phyloP scores from a whole-genome alignment of 352 stramenopile species.

The Globisporangium radiosum region DNA sequence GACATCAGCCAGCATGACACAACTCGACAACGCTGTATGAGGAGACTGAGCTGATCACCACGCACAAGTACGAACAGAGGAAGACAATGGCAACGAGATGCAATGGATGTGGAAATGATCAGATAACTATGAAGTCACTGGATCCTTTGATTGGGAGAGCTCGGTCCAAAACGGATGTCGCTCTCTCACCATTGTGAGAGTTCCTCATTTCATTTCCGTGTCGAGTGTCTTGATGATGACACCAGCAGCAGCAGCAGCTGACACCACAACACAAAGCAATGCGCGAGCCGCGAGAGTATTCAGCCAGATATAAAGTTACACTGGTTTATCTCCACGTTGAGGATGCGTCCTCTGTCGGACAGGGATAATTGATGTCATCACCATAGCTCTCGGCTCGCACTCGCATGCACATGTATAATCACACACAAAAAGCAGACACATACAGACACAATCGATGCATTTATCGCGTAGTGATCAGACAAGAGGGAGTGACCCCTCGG shows the following conservation, averaged over 20 bases:
- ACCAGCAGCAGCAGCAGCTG: not conserved
- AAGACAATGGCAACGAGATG: not conserved
- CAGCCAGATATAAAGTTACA: conserved; percentile 84
- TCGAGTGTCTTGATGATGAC: not conserved
- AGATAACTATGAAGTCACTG: conserved; percentile 89
- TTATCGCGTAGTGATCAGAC: conserved; percentile 60
- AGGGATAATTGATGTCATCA: conserved; percentile 88
- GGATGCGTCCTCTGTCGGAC: conserved; percentile 84
- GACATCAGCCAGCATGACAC: no score
- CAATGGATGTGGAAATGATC: conserved; percentile 32
- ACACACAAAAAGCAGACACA: conserved; percentile 7
- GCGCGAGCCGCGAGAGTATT: conserved; percentile 35
- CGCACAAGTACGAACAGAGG: not conserved
- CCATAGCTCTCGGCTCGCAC: conserved; percentile 34
- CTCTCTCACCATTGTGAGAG: conserved; percentile 57
- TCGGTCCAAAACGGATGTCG: conserved; percentile 62
- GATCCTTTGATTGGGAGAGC: conserved; percentile 78
- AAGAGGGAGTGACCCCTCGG: conserved; percentile 87
- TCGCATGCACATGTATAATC: conserved; percentile 7
- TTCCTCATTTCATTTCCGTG: conserved; percentile 67
- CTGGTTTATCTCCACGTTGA: conserved; percentile 80
- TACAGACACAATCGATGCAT: conserved; percentile 3
- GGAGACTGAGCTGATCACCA: not conserved
- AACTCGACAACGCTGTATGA: no score
- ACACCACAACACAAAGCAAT: not conserved